These are phyloP conservation scores for Alternaria atra DNA, from an alignment of 2,329 filamentous ascomycete genomes.

Conservation along the genomic window DNA sequence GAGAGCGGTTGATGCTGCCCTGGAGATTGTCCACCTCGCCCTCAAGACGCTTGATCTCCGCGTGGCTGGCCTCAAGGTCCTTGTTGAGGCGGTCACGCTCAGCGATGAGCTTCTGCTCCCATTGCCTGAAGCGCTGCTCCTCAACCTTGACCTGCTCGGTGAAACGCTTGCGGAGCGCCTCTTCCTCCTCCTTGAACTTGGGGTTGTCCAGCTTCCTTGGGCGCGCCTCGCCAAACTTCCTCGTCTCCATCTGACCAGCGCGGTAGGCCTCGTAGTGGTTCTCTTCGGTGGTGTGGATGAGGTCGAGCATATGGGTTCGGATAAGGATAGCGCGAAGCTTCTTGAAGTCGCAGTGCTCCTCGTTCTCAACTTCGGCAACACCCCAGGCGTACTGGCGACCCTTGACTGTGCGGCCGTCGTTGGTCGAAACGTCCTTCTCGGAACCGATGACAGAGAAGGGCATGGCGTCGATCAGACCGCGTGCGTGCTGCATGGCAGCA, in stretches of 20 bases:
- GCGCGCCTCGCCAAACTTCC: conserved; percentile 97
- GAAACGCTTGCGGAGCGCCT: conserved; percentile 97
- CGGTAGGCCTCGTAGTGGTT: conserved; percentile 99
- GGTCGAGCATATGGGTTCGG: conserved; percentile 98
- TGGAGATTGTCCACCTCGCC: conserved; percentile 93
- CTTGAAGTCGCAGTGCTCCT: conserved; percentile 99
- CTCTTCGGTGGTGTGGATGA: conserved; percentile 99
- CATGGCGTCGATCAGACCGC: conserved; percentile 95
- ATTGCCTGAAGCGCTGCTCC: conserved; percentile 98
- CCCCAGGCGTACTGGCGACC: conserved; percentile 99
- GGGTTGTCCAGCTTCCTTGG: conserved; percentile 99
- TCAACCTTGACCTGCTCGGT: conserved; percentile 99
- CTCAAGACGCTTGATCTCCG: conserved; percentile 88
- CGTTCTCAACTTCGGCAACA: conserved; percentile 99
- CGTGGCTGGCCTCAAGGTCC: conserved; percentile 97
- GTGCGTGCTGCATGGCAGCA: conserved; percentile 91
- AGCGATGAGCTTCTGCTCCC: conserved; percentile 99
- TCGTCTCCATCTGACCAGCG: conserved; percentile 99
- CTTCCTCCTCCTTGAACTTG: conserved; percentile 99
- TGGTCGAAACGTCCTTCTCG: conserved; percentile 98
- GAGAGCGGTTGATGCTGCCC: conserved; percentile 85
- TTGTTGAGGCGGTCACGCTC: conserved; percentile 99
- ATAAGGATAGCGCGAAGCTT: conserved; percentile 99
- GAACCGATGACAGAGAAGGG: conserved; percentile 98
- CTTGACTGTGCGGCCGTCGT: conserved; percentile 96